Conservation (phyloP, 1,284 basidiomycete species). For the Moesziomyces globuligerus region DNA sequence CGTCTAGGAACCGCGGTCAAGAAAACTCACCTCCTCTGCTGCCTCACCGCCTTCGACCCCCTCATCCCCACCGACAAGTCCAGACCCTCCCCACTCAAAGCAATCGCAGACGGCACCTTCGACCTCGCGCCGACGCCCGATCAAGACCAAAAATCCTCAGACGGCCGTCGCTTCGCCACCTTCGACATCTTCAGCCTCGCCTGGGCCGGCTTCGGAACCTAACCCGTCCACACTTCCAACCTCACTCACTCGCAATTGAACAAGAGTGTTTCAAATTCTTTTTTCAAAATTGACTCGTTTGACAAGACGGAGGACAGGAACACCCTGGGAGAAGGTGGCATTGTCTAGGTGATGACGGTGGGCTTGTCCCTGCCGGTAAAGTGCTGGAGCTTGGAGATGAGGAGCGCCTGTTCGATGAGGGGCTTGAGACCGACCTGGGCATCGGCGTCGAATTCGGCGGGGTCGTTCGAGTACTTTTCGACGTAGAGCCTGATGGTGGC, state of each 20-base stretch:
- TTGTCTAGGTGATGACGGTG: constrained; percentile 84
- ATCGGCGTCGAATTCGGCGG: constrained; percentile 77
- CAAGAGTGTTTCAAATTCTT: background rate
- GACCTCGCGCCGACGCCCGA: constrained; percentile 5
- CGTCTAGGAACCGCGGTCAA: constrained; percentile 96
- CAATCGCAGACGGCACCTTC: constrained; percentile 1
- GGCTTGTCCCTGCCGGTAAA: constrained; percentile 88
- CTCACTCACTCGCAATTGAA: too few relatives aligned
- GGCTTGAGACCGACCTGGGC: constrained; percentile 91
- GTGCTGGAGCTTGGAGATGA: constrained; percentile 83
- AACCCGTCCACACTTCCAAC: background rate
- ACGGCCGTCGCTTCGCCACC: constrained; percentile 30
- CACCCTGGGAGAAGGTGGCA: background rate
- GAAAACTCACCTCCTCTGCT: constrained; percentile 91
- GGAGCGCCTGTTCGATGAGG: constrained; percentile 91
- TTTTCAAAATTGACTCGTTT: background rate
- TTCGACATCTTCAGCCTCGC: constrained; percentile 62
- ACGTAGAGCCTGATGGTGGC: constrained; percentile 76
- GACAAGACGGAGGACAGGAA: background rate
- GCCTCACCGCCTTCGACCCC: constrained; percentile 50
- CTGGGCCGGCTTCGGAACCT: constrained; percentile 67
- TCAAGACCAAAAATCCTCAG: constrained; percentile 7
- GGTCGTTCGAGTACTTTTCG: constrained; percentile 84
- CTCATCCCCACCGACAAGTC: background rate
- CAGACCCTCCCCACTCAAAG: too few relatives aligned